Base-by-base conservation (phyloP, 176 grass and related monocot species). In the Oryza coarctata region DNA sequence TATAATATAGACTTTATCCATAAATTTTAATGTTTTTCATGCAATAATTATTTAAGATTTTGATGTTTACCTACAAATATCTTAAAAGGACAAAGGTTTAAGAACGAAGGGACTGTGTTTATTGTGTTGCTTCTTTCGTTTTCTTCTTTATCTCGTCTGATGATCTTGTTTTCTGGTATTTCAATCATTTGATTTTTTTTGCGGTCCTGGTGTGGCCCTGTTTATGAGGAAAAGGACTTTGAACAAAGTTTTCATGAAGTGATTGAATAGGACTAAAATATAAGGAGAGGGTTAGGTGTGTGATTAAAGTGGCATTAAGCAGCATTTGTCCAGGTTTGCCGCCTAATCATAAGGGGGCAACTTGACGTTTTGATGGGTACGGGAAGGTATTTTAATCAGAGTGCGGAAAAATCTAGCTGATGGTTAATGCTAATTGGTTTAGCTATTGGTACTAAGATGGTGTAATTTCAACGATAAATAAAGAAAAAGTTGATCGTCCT, bases 281-380 rank as follows among this genome's bases (percentile, higher is more conserved):
- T 82, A 82, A 82, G 78, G 7, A 2, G 52, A 58, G 55, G 44
- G 73, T 85, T 86, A 15, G 67, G 79, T 86, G 73, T 23, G 35
- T 77, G 73, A 61, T 78, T 73, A 62, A 78, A 73, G 13, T 73
- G 83, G 7, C 83, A 90, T 73, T 66, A 77, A 76, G 44, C 73
- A 73, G 38, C 58, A 82, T 74, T 38, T 76, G 83, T 86, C 83
- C 88, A 61, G 35, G 57, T 80, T 13, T 71, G 79, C 73, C 31
- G 88, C 68, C 50, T 73, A 89, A 89, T 89, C 67, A 82, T 86
- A 23, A 68, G 78, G 66, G 47, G 44, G 63, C 83, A 82, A 73
- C 60, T 82, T 68, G 23, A 73, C 35, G n/a, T 68, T 86, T 58
- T 63, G 77, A 76, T 71, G 64, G 22, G 63, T 68, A 43, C 62